A percentile compares a stretch with the other conserved stretches of the same genome.
These are phyloP conservation scores for Chaetoceros tenuissimus DNA, from an alignment of 108 stramenopile genomes.

Conservation along the genomic window DNA sequence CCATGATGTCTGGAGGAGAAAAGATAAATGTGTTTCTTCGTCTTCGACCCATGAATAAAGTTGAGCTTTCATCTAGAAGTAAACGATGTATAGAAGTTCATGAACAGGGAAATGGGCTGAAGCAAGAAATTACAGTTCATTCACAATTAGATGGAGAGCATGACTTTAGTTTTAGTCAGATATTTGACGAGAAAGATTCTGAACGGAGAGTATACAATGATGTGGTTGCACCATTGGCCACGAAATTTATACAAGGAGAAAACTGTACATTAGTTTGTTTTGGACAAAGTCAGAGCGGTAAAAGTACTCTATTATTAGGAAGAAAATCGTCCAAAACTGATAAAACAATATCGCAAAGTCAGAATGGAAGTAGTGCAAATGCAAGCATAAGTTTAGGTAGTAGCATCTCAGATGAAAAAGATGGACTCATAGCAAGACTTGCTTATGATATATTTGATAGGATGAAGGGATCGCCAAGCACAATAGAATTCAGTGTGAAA, in stretches of 20 bases:
- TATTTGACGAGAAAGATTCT: conserved; percentile 16
- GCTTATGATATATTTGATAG: conserved; percentile 50
- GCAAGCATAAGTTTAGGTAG: background rate
- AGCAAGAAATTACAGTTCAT: conserved; percentile 34
- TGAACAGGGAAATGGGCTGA: conserved; percentile 10
- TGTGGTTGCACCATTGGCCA: conserved; percentile 20
- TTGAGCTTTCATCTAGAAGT: conserved; percentile 54
- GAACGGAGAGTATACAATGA: conserved; percentile 12
- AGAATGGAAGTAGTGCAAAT: conserved; percentile 23
- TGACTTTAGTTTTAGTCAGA: conserved; percentile 45
- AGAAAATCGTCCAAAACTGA: background rate
- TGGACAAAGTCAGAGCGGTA: conserved; percentile 37
- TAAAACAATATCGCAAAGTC: conserved; percentile 17
- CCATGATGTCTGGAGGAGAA: too few relatives aligned
- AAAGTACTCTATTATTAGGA: conserved; percentile 6
- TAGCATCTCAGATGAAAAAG: conserved; percentile 7
- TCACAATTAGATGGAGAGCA: conserved; percentile 51
- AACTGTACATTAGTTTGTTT: conserved; percentile 30
- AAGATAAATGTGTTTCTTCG: conserved; percentile 56
- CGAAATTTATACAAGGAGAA: conserved; percentile 25
- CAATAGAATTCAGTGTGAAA: conserved; percentile 62
- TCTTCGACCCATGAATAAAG: conserved; percentile 58
- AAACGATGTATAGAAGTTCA: conserved; percentile 50
- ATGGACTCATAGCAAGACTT: conserved; percentile 60
- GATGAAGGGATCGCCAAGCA: conserved; percentile 28